Base-by-base conservation (phyloP, 805 yeast species). In the Candida germanica region DNA sequence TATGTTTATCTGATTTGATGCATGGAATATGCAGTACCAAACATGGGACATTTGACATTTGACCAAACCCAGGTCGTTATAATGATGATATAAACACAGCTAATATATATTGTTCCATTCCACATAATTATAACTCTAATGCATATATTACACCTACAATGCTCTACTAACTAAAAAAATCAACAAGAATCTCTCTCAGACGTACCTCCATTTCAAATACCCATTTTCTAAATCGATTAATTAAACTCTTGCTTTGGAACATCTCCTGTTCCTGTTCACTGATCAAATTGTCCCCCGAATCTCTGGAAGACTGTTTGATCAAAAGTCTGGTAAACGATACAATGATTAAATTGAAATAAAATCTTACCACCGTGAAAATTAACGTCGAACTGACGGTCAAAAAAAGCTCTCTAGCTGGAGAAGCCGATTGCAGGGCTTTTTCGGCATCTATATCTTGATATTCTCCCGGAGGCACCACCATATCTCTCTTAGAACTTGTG, bases 311-410 rank as follows among this genome's bases (percentile, higher is more conserved):
- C 25, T 42, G 70, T 39, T 71, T 69, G 35, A 80, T 56, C 48
- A 83, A 62, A 41, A 71, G 73, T 47, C 71, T 76, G 29, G 79
- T 73, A 53, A 80, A 83, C 2, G 87, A 73, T 2, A 80, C 51
- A 16, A 83, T 50, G 9, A 81, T 66, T 42, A 77, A 58, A 26
- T 77, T 75, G 58, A 79, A 81, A 58, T 84, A 84, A 16, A 79
- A 35, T 47, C 89, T 70, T 11, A 70, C 40, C 1, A 58, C 59
- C 2, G 74, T 64, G 10, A 80, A 69, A 3, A 65, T 47, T 6
- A 79, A 28, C 0, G 80, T 75, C 7, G 77, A 59, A 8, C 74
- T 46, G 9, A 77, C 57, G 5, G 83, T 81, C 47, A 79, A 59
- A 35, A 76, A 75, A 43, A 80, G 66, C 52, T 84, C 73, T 35